Base-by-base conservation (phyloP, 805 yeast species). In the Metschnikowia koreensis region DNA sequence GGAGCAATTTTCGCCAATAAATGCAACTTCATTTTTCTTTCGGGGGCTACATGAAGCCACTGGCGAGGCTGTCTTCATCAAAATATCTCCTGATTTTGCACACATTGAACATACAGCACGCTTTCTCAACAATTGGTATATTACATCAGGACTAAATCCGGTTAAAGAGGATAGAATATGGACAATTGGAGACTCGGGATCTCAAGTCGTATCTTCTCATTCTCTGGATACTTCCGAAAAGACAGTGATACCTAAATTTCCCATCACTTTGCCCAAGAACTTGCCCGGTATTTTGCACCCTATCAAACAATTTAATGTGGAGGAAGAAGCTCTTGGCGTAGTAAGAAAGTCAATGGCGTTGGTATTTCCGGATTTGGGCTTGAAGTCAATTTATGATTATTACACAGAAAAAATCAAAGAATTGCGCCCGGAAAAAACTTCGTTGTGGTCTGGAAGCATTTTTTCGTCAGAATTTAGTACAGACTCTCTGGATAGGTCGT, bases 91-190 rank as follows among this genome's bases (percentile, higher is more conserved):
- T 1, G 67, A 67, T 41, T 41, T 59, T 39, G 36, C 50, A 12
- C 59, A 59, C 16, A 48, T 54, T 33, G 56, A 59, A 40, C 58
- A 65, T 6, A 50, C 63, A n/a, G 59, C 68, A 3, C 60, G 70
- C 31, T 63, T 68, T 43, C 55, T 69, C 31, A 69, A 68, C 54
- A 73, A 69, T 51, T 70, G 74, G 74, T 66, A 67, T 54, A 42
- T 66, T 16, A 60, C 70, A 6, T 62, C 67, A 38, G 69, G 70
- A 1, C 41, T 42, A 27, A 63, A 61, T 34, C 59, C 60, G 5
- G 61, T 65, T 0, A 11, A 41, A 2, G 36, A 45, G 6, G 61
- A 60, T 36, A 46, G 66, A 26, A 37, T 56, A 6, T 63, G 62
- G 55, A 28, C 56, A 7, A 61, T 60, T 48, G 53, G 47, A 17